Percentiles rank a stretch among this genome's conserved stretches.
Conservation (phyloP, 805 yeast genomes). For the Metschnikowia aberdeeniae region DNA sequence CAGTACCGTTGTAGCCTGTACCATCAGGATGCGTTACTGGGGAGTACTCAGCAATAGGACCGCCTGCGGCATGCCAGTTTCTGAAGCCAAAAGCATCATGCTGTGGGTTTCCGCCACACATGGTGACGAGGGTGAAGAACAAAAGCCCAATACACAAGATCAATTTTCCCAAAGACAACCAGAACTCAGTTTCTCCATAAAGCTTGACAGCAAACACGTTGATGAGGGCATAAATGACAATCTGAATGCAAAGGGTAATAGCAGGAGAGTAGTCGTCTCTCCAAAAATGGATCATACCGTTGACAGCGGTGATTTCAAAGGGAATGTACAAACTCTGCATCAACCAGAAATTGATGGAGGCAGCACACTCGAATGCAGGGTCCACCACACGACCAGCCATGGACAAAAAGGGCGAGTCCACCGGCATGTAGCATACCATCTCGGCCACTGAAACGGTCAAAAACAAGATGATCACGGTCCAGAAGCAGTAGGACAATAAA, state of each 20-base stretch:
- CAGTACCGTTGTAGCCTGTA: conserved; percentile 27
- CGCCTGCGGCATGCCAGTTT: conserved; percentile 36
- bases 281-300: conserved; percentile 54
- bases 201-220: conserved; percentile 69
- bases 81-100: conserved; percentile 52
- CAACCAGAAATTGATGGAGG: conserved; percentile 37
- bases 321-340: conserved; percentile 40
- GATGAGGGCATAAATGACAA: conserved; percentile 38
- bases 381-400: conserved; percentile 38
- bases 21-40: neutral
- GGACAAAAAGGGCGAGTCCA: conserved; percentile 33
- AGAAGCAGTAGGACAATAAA: conserved; percentile 27
- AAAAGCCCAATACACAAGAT: conserved; percentile 69
- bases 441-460: conserved; percentile 36
- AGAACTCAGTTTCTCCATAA: conserved; percentile 82
- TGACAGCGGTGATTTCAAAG: conserved; percentile 31
- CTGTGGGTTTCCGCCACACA: conserved; percentile 84
- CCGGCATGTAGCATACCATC: conserved; percentile 36
- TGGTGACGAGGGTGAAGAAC: conserved; percentile 69
- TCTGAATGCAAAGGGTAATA: conserved; percentile 41
- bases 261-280: conserved; percentile 46
- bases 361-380: conserved; percentile 33
- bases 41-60: conserved; percentile 33
- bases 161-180: conserved; percentile 62
- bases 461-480: conserved; percentile 28